A percentile compares a stretch with the other conserved stretches of the same genome.
These are phyloP conservation scores for Yarrowia bubula DNA, from an alignment of 805 yeast species.

Conservation along the genomic window DNA sequence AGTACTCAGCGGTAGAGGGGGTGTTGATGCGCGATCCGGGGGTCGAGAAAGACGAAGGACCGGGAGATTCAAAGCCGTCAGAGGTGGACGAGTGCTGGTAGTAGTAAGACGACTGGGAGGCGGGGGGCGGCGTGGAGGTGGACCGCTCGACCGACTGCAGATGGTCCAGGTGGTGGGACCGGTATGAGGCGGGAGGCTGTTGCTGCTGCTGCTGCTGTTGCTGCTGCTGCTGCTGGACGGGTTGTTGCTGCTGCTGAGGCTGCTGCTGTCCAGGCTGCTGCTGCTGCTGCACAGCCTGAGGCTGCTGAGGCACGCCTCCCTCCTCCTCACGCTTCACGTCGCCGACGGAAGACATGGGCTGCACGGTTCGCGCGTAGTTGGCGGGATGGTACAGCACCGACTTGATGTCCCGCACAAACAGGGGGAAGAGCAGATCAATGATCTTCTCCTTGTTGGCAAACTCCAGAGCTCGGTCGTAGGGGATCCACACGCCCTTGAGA, in stretches of 20 bases:
- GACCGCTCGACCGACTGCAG: conserved; percentile 26
- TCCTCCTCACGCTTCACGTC: conserved; percentile 33
- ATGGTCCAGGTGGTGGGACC: conserved; percentile 25
- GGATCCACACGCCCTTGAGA: conserved; percentile 87
- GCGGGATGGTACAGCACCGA: conserved; percentile 35
- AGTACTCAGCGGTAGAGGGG: conserved; percentile 26
- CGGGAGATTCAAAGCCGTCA: conserved; percentile 25
- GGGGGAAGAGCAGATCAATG: conserved; percentile 61
- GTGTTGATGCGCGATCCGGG: conserved; percentile 27
- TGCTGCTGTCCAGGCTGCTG: conserved; percentile 30
- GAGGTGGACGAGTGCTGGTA: conserved; percentile 26
- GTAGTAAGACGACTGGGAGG: conserved; percentile 29
- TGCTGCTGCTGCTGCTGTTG: conserved; percentile 27
- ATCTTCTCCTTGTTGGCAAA: conserved; percentile 81
- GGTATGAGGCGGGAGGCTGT: conserved; percentile 13
- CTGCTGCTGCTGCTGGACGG: conserved; percentile 27
- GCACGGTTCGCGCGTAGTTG: conserved; percentile 39
- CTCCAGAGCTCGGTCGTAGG: conserved; percentile 75
- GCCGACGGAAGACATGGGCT: conserved; percentile 37
- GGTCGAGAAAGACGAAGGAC: conserved; percentile 20
- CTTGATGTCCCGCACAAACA: conserved; percentile 67
- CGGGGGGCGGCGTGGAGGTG: conserved; percentile 29
- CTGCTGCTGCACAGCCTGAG: conserved; percentile 26
- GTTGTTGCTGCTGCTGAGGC: conserved; percentile 3
- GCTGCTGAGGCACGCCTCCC: conserved; percentile 26